Conservation (phyloP, 305 asterid genomes). For the Nicotiana rustica region DNA sequence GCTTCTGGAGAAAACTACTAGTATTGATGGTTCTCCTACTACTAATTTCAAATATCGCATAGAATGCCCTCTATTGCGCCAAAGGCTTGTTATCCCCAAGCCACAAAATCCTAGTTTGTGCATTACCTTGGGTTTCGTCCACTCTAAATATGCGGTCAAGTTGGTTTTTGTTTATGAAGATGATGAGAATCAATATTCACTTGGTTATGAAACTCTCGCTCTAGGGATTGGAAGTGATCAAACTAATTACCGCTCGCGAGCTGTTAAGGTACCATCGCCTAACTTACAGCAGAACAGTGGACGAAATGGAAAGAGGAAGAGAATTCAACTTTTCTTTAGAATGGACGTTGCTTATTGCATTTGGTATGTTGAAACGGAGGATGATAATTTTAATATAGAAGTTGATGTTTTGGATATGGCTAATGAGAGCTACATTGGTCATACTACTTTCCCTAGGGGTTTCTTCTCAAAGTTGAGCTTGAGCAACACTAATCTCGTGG, state of each 20-base stretch:
- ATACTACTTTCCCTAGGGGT: too few species aligned
- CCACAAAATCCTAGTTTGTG: constrained; percentile 13
- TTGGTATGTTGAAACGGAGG: too few species aligned
- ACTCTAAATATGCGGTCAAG: background rate
- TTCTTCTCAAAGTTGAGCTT: too few species aligned
- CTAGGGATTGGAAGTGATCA: background rate
- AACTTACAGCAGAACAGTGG: background rate
- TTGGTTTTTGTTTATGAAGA: background rate
- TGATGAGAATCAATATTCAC: background rate
- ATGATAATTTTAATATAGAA: too few species aligned
- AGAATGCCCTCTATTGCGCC: background rate
- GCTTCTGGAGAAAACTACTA: too few species aligned
- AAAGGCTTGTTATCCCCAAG: background rate
- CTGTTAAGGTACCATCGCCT: background rate
- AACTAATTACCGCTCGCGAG: background rate
- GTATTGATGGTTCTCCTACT: too few species aligned
- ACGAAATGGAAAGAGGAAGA: background rate
- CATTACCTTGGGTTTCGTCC: background rate
- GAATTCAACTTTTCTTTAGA: background rate
- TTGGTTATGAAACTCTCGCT: background rate
- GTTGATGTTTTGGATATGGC: too few species aligned
- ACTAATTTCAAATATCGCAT: background rate
- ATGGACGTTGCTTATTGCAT: too few species aligned
- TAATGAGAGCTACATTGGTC: too few species aligned
- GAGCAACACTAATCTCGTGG: background rate